Evolutionary conservation across 2,329 filamentous ascomycete genomes (phyloP), one percentile per base, ranked within the genome.

Genomic region (Claviceps fusiformis): DNA sequence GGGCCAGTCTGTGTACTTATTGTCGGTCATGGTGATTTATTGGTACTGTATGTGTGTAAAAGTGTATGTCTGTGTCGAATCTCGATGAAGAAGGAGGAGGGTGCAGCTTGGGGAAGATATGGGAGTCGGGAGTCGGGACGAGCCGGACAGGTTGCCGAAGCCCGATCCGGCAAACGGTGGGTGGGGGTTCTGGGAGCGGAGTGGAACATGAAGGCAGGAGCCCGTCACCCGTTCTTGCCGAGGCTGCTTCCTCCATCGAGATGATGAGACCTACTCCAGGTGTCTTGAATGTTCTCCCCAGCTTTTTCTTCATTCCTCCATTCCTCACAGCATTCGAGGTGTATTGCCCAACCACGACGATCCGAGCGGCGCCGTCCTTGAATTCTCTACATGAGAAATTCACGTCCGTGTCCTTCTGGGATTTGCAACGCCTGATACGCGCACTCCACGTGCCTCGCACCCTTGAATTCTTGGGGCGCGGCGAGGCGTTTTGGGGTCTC

Each of bases 1-100:
- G 35, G 70, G 57, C 10, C 71, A 46, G 5, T 52, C 48, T 62
- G 60, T 49, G 58, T 58, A n/a, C 19, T 51, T 43, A 11, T 48
- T 35, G 37, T 58, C 52, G 24, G 41, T 37, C 59, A 61, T 61
- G 24, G 33, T 50, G 6, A n/a, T 35, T 35, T 7, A 2, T 13
- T 37, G 35, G 9, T 11, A 11, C 8, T 10, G 35, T 13, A 9
- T 37, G 35, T 10, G 35, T 13, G 8, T 37, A 13, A 10, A 13
- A 10, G 33, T 37, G 35, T 37, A 10, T 15, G 4, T 27, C 13
- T 46, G 44, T 2, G 6, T 24, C 19, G 44, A 46, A 44, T 2
- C n/a, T 35, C 31, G 6, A 10, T 9, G 19, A 8, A 24, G 15
- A 13, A 11, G 19, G 15, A n/a, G 33, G 13, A 17, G 24, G 24